Conservation (phyloP, 345 rosid genomes). For the Syzygium oleosum region DNA sequence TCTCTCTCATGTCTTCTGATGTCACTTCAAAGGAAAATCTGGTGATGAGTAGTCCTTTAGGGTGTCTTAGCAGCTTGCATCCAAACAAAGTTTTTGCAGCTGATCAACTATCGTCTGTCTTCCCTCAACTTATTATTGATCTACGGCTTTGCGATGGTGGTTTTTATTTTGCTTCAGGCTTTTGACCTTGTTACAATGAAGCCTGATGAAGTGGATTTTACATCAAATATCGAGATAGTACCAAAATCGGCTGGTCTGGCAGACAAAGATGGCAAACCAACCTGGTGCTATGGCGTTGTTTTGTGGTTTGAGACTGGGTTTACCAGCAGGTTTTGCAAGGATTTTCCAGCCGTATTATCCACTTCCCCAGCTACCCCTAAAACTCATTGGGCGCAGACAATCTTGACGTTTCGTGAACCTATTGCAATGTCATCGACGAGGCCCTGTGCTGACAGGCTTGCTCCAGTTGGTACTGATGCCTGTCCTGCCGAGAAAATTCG, state of each 20-base stretch:
- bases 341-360: conserved; percentile 59
- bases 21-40: not conserved
- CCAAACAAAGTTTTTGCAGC: not conserved
- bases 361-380: conserved; percentile 76
- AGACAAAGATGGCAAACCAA: conserved; percentile 4
- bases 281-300: conserved; percentile 67
- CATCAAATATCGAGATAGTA: conserved; percentile 42
- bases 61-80: not conserved
- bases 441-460: conserved; percentile 16
- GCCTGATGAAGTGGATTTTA: conserved; percentile 87
- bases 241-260: conserved; percentile 11
- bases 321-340: conserved; percentile 82
- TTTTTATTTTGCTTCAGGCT: conserved; percentile 26
- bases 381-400: conserved; percentile 94
- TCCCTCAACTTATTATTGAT: not conserved
- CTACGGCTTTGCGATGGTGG: not conserved
- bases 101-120: not conserved
- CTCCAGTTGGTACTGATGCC: conserved; percentile 39
- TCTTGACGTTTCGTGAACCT: conserved; percentile 75
- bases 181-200: conserved; percentile 84
- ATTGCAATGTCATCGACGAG: conserved; percentile 36
- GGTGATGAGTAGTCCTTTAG: not conserved
- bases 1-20: not conserved
- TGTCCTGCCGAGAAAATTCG: conserved; percentile 56
- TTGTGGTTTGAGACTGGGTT: conserved; percentile 94